Base-by-base conservation (phyloP, 306 rosid genomes). In the Purshia tridentata region DNA sequence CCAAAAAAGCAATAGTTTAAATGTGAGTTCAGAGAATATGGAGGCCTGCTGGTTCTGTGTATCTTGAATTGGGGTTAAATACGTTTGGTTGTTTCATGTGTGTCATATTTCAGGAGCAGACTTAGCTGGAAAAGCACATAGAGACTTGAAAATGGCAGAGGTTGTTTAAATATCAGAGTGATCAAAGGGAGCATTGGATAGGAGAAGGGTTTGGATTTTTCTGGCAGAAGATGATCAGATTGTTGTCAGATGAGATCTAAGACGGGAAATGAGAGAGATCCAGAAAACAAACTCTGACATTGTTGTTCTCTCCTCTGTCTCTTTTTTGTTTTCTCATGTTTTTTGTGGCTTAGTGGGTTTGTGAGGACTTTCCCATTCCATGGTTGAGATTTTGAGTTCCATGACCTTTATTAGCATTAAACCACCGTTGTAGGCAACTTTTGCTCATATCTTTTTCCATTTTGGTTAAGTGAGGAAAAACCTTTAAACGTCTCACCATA, bases 101-200 rank as follows among this genome's bases (percentile, higher is more conserved):
- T 87, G 88, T 50, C 90, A 82, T 88, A 69, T 84, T 79, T 65
- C 46, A 78, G 87, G 77, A 82, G 78, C 97, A 86, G 51, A 81
- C 84, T 77, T 88, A 92, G 96, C 97, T 92, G 98, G 81, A 90
- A 90, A 85, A 84, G 83, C 75, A 90, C 82, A 74, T 79, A 82
- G 37, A 62, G 78, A 66, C 80, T 72, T 50, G 76, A 57, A 75
- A 80, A 74, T 81, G 89, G 87, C 97, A 88, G 98, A 81, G 85
- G 65, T 65, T 84, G 90, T 90, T 87, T 92, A 79, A 19, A 58
- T 82, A 82, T 87, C 81, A 73, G 56, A 81, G 82, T 79, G 85
- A 80, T 86, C 79, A 70, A 59, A 75, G 75, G 78, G 78, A 74
- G 77, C 86, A 82, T 78, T 77, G 87, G 88, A 91, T 86, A 80